These are phyloP conservation scores for Dinochytrium kinnereticum DNA, from an alignment of 371 early-diverging fungal genomes.

Conservation along the genomic window DNA sequence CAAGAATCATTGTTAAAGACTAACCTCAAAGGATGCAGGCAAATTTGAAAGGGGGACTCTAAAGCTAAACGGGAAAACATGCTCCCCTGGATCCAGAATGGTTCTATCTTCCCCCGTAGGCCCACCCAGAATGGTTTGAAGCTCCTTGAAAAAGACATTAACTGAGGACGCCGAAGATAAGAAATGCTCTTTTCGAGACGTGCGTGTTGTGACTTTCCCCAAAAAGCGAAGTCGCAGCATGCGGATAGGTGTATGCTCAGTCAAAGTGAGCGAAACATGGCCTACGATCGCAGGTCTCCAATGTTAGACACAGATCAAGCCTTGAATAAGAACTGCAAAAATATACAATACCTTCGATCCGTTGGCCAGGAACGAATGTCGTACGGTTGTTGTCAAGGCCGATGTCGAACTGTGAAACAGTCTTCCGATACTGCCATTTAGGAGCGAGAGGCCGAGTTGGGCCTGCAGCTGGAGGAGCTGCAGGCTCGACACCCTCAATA, in stretches of 20 bases:
- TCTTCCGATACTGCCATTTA: background rate
- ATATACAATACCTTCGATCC: constrained; percentile 28
- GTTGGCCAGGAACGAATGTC: constrained; percentile 40
- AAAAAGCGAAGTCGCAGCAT: constrained; percentile 38
- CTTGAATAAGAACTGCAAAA: background rate
- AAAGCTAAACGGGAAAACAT: constrained; percentile 44
- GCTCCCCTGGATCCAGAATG: constrained; percentile 28
- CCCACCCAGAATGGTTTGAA: constrained; percentile 30
- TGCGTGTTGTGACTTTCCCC: constrained; percentile 31
- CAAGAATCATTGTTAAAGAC: no score
- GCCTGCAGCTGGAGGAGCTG: no score
- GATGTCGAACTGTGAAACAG: constrained; percentile 12
- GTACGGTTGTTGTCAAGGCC: constrained; percentile 34
- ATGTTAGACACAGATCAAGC: no score
- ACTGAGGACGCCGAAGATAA: background rate
- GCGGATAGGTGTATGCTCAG: constrained; percentile 1
- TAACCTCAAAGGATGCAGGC: constrained; percentile 45
- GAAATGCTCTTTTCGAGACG: constrained; percentile 27
- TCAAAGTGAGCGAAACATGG: constrained; percentile 22
- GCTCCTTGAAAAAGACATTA: constrained; percentile 36
- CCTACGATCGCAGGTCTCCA: constrained; percentile 18
- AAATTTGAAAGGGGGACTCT: constrained; percentile 43
- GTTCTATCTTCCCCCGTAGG: background rate
- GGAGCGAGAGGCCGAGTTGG: no score
- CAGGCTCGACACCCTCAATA: no score